phyloP scores from a whole-genome alignment of 2,329 filamentous ascomycete genomes.

The Lomentospora prolificans region DNA sequence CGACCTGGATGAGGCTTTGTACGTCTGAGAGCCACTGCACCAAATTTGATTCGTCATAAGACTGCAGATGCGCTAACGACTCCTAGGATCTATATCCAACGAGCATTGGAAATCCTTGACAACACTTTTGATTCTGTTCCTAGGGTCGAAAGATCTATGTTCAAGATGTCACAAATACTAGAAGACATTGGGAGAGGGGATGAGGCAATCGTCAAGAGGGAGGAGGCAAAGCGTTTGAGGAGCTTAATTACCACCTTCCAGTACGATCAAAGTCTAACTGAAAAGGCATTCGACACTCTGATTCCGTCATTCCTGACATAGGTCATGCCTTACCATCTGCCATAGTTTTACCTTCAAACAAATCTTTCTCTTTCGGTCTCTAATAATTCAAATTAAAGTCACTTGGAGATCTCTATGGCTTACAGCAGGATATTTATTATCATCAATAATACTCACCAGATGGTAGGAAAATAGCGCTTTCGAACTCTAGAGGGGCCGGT shows the following conservation, averaged over 20 bases:
- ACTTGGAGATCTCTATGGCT: too few relatives aligned
- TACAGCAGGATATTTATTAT: too few relatives aligned
- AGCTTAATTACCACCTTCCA: not conserved
- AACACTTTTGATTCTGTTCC: not conserved
- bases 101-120: not conserved
- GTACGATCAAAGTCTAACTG: not conserved
- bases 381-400: too few relatives aligned
- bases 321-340: too few relatives aligned
- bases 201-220: not conserved
- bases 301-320: not conserved
- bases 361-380: too few relatives aligned
- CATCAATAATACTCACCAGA: too few relatives aligned
- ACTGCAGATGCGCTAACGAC: not conserved
- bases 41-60: not conserved
- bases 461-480: too few relatives aligned
- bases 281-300: not conserved
- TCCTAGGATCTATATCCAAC: not conserved
- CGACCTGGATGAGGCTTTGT: not conserved
- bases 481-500: too few relatives aligned
- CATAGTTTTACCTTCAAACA: too few relatives aligned
- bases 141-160: not conserved
- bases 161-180: not conserved
- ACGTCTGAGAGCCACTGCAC: not conserved
- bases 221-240: not conserved
- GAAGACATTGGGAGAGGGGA: not conserved